phyloP scores from a whole-genome alignment of 75 land plant species.

The Pseudotsuga menziesii region DNA sequence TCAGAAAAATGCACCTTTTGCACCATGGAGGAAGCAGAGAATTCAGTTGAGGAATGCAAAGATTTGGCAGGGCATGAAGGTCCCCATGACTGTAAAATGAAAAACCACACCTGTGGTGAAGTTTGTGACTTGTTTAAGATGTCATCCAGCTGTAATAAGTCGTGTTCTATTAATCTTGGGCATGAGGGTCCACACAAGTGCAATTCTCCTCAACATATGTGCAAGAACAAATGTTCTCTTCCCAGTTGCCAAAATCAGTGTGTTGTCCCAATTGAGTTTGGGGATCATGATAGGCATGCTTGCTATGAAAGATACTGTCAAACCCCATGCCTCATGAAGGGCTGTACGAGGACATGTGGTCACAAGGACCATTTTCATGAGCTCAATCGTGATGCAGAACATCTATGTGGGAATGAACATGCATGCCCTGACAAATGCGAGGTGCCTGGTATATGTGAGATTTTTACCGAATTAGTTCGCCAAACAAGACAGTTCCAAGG shows the following conservation, averaged over 20 bases:
- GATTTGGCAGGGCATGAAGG: slow-evolving; percentile 34
- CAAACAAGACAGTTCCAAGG: too few relatives aligned
- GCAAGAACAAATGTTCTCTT: slow-evolving; percentile 21
- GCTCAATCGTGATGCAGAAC: too few relatives aligned
- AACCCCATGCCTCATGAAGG: slow-evolving; percentile 8
- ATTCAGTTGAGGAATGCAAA: slow-evolving; percentile 5
- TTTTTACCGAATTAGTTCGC: too few relatives aligned
- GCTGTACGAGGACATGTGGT: too few relatives aligned
- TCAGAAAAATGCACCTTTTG: slow-evolving; percentile 3
- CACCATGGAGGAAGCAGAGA: slow-evolving; percentile 9
- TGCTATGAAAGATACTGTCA: slow-evolving; percentile 13
- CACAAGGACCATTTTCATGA: too few relatives aligned
- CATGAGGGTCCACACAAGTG: slow-evolving; percentile 24
- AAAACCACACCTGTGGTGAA: not conserved
- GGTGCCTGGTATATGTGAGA: too few relatives aligned
- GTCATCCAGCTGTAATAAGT: slow-evolving; percentile 14
- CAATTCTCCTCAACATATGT: slow-evolving; percentile 23
- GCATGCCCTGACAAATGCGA: too few relatives aligned
- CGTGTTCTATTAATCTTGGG: slow-evolving; percentile 14
- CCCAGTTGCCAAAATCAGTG: slow-evolving; percentile 18
- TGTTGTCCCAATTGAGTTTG: slow-evolving; percentile 16
- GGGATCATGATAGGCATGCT: slow-evolving; percentile 15
- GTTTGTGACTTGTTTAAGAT: slow-evolving; percentile 8
- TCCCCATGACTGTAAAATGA: not conserved
- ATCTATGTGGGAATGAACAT: too few relatives aligned